Evolutionary conservation across 2,329 filamentous ascomycete species (phyloP).

Genomic region (Ceratocystis colombiana): DNA sequence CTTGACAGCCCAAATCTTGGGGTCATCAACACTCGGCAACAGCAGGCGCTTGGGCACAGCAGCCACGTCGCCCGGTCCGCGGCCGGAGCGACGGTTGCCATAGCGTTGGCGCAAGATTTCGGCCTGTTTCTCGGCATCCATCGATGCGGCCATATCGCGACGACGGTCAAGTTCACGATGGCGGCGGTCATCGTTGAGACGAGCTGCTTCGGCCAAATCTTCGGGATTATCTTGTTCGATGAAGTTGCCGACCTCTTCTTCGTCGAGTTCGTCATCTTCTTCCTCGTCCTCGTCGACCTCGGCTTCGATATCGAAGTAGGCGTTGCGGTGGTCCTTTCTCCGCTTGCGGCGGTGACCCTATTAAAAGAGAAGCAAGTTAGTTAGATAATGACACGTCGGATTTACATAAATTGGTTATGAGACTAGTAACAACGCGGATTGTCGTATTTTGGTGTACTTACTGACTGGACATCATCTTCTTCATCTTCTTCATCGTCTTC

Average conservation of each 20-base stretch:
- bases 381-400: slow-evolving; percentile 5
- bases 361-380: not conserved
- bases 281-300: slow-evolving; percentile 90
- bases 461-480: slow-evolving; percentile 58
- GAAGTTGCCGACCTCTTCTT: slow-evolving; percentile 71
- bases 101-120: slow-evolving; percentile 80
- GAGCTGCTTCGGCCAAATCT: slow-evolving; percentile 70
- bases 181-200: slow-evolving; percentile 77
- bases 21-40: slow-evolving; percentile 87
- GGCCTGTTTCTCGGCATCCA: slow-evolving; percentile 90
- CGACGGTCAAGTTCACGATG: slow-evolving; percentile 90
- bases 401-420: no score
- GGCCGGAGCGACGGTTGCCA: slow-evolving; percentile 60
- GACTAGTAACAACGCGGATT: no score
- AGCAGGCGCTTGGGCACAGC: slow-evolving; percentile 77
- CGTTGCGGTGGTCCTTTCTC: slow-evolving; percentile 62
- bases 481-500: slow-evolving; percentile 35
- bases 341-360: slow-evolving; percentile 69
- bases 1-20: slow-evolving; percentile 86
- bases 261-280: slow-evolving; percentile 81
- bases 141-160: slow-evolving; percentile 73
- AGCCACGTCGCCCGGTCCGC: slow-evolving; percentile 56
- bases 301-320: slow-evolving; percentile 95
- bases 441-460: slow-evolving; percentile 29
- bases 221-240: slow-evolving; percentile 86